Base-by-base conservation (phyloP, 331 rosid genomes). In the Quercus phellos region DNA sequence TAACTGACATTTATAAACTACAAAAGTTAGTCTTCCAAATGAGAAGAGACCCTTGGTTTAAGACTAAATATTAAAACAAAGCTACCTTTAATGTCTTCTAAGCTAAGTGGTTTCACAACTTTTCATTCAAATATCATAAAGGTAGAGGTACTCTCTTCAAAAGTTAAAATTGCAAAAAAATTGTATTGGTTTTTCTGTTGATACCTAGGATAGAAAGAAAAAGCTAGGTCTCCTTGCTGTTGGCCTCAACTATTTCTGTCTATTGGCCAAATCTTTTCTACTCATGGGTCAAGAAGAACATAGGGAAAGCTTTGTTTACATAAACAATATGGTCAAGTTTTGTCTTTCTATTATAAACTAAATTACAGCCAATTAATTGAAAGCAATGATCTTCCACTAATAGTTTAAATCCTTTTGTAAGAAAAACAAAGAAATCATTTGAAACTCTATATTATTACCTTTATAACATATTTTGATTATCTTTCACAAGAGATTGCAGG, bases 51-150 rank as follows among this genome's bases (percentile, higher is more conserved):
- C 74, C 64, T 80, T 71, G 11, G 75, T 66, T 78, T 73, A 71
- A 10, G 29, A 73, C 63, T 67, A 80, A 74, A 77, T 29, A 50
- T 73, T 78, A 74, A 55, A 70, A 22, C 77, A 77, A 81, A 60
- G 73, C 19, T 53, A 53, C 27, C 75, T 72, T 74, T 73, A 22
- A 53, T 69, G 71, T 76, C 86, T 87, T 88, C 70, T 27, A 76
- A 80, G 88, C 72, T 84, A 85, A 87, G 90, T 79, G 68, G 74
- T 73, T 74, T 74, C 72, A 0, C 75, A 46, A 74, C 81, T 73
- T 79, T 84, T 72, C 22, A 64, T 73, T 60, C 22, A 46, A 18
- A 72, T 80, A 79, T 82, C 74, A 80, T 80, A 66, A 82, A 74
- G 75, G 79, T 84, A 78, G 55, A 27, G 58, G 21, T 19, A 6